Base-by-base conservation (phyloP, 306 rosid species). In the Vigna radiata region DNA sequence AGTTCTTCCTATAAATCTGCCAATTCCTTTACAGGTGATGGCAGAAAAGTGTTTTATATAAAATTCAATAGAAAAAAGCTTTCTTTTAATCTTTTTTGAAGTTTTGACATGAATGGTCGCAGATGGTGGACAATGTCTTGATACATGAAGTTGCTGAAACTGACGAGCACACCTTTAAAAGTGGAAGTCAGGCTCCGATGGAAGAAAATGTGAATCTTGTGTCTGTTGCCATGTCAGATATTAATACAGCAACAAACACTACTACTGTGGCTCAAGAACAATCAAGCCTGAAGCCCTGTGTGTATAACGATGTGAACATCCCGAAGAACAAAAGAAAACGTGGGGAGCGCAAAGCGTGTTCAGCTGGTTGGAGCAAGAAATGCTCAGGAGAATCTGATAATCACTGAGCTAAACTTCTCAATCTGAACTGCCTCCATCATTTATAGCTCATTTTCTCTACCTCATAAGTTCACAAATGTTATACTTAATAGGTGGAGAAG, bases 311-410 rank as follows among this genome's bases (percentile, higher is more conserved):
- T 72, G 91, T 82, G 21, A 79, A 84, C 65, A 56, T 91, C 68
- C 89, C 90, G 15, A 83, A 74, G 77, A 82, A 65, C 75, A 94
- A 94, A 81, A 85, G 96, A 83, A 94, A 89, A 83, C 84, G 97
- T 25, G 97, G 95, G 77, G 98, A 91, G 72, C 89, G 98, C 47
- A 91, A 85, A 87, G 93, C 98, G 2, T 93, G 95, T 62, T 88
- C 93, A 0, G 91, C 70, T 77, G 85, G 86, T 41, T 94, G 98
- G 97, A 91, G 72, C 90, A 89, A 80, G 95, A 85, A 83, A 82
- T 85, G 90, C 79, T 83, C 93, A 0, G 85, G 91, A 10, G 91
- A 90, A 71, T 87, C 96, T 48, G 95, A 88, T 41, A 91, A 90
- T 80, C 91, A 78, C 52, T 88, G 86, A 93, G 75, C 66, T 73